Evolutionary conservation across 495 filamentous ascomycete species (phyloP), one percentile per base, ranked within the genome.

Genomic region (Neurospora sp.): DNA sequence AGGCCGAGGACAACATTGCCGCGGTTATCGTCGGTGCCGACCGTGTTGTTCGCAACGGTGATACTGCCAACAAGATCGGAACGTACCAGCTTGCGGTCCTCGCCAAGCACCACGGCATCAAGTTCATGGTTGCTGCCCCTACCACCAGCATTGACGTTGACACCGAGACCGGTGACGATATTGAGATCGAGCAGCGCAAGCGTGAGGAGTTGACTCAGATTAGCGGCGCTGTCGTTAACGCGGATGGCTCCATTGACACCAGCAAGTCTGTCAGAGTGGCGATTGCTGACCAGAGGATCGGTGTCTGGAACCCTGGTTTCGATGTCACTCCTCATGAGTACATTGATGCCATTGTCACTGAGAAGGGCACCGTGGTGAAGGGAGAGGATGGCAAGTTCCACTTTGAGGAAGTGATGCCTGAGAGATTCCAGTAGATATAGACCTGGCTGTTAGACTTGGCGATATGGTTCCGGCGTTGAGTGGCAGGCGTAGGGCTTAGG

Each of bases 61-160:
- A 99, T 82, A 98, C 96, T 3, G 96, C 96, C 61, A 99, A 99
- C 81, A 99, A 99, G 83, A 96, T 99, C 72, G 96, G 96, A 39
- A 99, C 96, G n/a, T 98, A 98, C 79, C 82, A 87, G 45, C 87
- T 99, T 39, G 94, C 96, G 12, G 92, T 97, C 4, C 85, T 96
- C 38, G 96, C 96, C 31, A 90, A 86, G 73, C 84, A 93, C 76
- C 96, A 98, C 79, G 92, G 90, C 20, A 87, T 98, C 69, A 98
- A 96, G 79, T 99, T 99, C 79, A 85, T 99, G 38, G 94, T 98
- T 9, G 96, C 96, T 5, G 96, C 96, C 3, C 96, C 96, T 12
- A 91, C 93, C 22, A 98, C 96, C 9, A 97, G 92, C 71, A 94
- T 99, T 76, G 96, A 99, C 78, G 83, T 97, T 72, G 83, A 87